A percentile compares a stretch with the other conserved stretches of the same genome.
Conservation (phyloP, 345 rosid genomes). For the Reutealis trisperma region DNA sequence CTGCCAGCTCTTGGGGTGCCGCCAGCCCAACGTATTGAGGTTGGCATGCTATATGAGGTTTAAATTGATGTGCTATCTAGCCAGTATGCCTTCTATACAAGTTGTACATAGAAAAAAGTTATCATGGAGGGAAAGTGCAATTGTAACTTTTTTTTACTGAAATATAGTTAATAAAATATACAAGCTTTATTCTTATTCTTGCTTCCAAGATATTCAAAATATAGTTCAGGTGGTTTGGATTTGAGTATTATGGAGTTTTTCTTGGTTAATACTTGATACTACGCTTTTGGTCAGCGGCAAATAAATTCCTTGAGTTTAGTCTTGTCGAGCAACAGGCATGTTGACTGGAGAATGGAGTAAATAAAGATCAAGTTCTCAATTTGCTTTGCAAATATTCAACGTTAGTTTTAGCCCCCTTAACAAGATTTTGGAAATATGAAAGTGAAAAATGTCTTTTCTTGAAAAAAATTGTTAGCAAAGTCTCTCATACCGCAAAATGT, state of each 20-base stretch:
- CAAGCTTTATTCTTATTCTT: slow-evolving; percentile 4
- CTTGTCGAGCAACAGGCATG: too few species aligned
- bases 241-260: not conserved
- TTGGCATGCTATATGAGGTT: slow-evolving; percentile 69
- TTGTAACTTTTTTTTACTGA: too few species aligned
- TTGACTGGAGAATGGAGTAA: too few species aligned
- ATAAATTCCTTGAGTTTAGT: not conserved
- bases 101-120: not conserved
- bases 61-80: slow-evolving; percentile 19
- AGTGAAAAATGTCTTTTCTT: too few species aligned
- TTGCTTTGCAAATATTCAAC: too few species aligned
- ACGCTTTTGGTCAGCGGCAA: not conserved
- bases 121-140: not conserved
- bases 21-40: slow-evolving; percentile 49
- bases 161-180: not conserved
- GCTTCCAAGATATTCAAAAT: not conserved
- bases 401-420: too few species aligned
- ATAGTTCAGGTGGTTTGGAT: too few species aligned
- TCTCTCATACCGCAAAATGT: too few species aligned
- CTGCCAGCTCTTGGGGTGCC: slow-evolving; percentile 62
- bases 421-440: too few species aligned
- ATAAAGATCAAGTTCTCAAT: too few species aligned
- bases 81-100: too few species aligned
- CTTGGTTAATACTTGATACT: not conserved
- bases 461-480: too few species aligned